Evolutionary conservation across 2,329 filamentous ascomycete species (phyloP).

Genomic region (Claviceps sp.): DNA sequence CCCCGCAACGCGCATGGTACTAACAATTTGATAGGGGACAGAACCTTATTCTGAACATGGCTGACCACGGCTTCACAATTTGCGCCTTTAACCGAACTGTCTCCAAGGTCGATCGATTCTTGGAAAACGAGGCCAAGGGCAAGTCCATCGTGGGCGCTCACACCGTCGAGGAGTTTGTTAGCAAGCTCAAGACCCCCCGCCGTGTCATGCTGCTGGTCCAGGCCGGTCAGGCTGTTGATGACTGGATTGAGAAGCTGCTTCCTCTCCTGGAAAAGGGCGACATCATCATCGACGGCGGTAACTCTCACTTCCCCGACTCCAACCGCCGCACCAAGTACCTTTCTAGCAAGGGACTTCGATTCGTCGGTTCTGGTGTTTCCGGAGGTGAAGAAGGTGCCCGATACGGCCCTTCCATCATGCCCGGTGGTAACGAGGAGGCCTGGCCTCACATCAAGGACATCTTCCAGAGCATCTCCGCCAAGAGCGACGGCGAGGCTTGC

Average conservation of each 20-base stretch:
- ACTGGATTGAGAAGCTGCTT: slow-evolving; percentile 94
- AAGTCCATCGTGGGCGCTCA: slow-evolving; percentile 92
- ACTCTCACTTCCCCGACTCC: slow-evolving; percentile 98
- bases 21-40: slow-evolving; percentile 40
- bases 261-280: slow-evolving; percentile 74
- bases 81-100: slow-evolving; percentile 98
- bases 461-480: slow-evolving; percentile 94
- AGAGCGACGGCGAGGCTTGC: slow-evolving; percentile 94
- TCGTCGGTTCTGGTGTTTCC: slow-evolving; percentile 94
- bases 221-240: slow-evolving; percentile 93
- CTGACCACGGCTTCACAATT: slow-evolving; percentile 89
- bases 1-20: not conserved
- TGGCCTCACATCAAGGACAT: slow-evolving; percentile 99
- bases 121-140: slow-evolving; percentile 84
- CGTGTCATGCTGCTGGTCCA: slow-evolving; percentile 98
- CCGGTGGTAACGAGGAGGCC: slow-evolving; percentile 93
- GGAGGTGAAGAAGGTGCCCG: slow-evolving; percentile 98
- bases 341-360: slow-evolving; percentile 73
- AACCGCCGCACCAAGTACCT: slow-evolving; percentile 95
- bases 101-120: slow-evolving; percentile 91
- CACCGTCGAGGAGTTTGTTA: slow-evolving; percentile 84
- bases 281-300: slow-evolving; percentile 97
- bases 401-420: slow-evolving; percentile 96
- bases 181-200: slow-evolving; percentile 94
- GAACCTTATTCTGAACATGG: slow-evolving; percentile 83